Evolutionary conservation across 1,139 yeast species (phyloP).

Genomic region (Scheffersomyces illinoinensis): DNA sequence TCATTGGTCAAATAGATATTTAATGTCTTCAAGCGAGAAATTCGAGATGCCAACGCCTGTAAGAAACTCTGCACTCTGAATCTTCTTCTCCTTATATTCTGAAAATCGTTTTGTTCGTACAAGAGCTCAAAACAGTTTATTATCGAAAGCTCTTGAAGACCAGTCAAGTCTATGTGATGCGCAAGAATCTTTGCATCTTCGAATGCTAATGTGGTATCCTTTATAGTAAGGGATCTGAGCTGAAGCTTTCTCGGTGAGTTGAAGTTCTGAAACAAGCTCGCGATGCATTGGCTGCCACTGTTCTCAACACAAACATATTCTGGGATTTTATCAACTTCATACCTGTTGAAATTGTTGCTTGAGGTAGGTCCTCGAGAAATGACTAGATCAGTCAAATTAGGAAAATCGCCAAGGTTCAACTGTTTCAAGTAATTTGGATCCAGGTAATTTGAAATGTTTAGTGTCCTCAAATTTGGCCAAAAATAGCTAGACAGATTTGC

Average conservation of each 20-base stretch:
- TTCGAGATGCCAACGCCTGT: constrained; percentile 10
- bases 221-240: not conserved
- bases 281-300: not conserved
- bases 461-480: constrained; percentile 1
- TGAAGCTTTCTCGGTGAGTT: not conserved
- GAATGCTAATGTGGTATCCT: constrained; percentile 5
- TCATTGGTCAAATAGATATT: constrained; percentile 20
- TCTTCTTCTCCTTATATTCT: constrained; percentile 9
- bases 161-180: constrained; percentile 1
- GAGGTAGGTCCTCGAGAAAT: constrained; percentile 3
- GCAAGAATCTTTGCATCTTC: constrained; percentile 2
- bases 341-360: not conserved
- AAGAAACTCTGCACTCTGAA: constrained; percentile 9
- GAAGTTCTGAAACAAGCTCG: not conserved
- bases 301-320: not conserved
- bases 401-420: constrained; percentile 4
- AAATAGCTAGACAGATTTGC: not conserved
- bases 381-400: constrained; percentile 7
- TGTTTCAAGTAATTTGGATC: constrained; percentile 2
- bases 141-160: constrained; percentile 12
- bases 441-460: constrained; percentile 6
- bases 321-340: not conserved
- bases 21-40: constrained; percentile 11
- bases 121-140: constrained; percentile 22
- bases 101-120: constrained; percentile 7